Base-by-base conservation (phyloP, 192 early-diverging fungal genomes). In the Chytriomyces sp. region DNA sequence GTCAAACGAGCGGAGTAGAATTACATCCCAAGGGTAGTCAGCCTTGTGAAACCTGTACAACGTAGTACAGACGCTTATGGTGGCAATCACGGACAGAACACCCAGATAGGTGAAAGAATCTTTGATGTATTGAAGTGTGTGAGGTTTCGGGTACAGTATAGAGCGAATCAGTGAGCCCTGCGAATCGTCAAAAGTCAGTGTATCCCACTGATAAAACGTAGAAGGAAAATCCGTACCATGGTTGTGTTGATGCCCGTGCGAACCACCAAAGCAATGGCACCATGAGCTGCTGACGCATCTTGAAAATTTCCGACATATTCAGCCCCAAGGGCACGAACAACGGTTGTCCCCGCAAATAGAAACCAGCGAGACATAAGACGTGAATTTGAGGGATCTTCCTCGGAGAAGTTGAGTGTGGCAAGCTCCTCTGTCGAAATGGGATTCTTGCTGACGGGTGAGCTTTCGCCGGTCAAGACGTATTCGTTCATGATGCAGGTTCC, bases 401-500 rank as follows among this genome's bases (percentile, higher is more conserved):
- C 72, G 56, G 74, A 73, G 52, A 93, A 76, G 75, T 93, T 89
- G 70, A 95, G 26, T 19, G 80, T 75, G 19, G 78, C 76, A 38
- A 94, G 74, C 3, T 91, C 87, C 2, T 66, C 64, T 39, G 88
- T 88, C 3, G 82, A 85, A 14, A 96, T 89, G 0, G 96, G 91
- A 1, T 82, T 80, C 75, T 99, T 99, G 31, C 93, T 93, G 19
- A 99, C 93, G 0, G 96, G 96, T 2, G 98, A 84, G 40, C 92
- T 94, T 75, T 99, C 98, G 57, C 98, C 98, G 0, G 98, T 99
- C 14, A 99, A 84, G 95, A 99, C 96, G 74, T 80, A 92, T 80
- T 98, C 98, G 83, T 98, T 98, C 37, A 98, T 89, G 65, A 99
- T 98, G 72, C 96, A 98, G 74, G 94, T 93, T 39, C 98, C 98